Conservation (phyloP, 768 basidiomycete species). For the Thelephora ganbajun region DNA sequence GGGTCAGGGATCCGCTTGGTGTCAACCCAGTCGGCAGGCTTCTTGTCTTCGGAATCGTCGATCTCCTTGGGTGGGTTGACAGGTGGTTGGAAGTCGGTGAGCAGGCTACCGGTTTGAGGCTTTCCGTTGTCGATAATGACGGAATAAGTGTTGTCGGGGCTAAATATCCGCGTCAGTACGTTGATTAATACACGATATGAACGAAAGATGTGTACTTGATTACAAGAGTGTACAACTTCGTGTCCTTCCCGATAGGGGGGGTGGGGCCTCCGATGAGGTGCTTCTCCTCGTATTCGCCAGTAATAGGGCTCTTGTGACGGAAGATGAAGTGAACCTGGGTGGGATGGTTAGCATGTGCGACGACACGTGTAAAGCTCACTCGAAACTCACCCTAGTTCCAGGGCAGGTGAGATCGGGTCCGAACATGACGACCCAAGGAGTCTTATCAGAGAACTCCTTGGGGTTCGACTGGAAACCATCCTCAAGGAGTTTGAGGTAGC, state of each 20-base stretch:
- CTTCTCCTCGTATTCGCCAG: slow-evolving; percentile 93
- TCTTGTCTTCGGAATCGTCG: slow-evolving; percentile 81
- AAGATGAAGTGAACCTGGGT: slow-evolving; percentile 94
- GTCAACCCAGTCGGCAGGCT: slow-evolving; percentile 92
- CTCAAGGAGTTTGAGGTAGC: slow-evolving; percentile 92
- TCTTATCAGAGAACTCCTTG: slow-evolving; percentile 88
- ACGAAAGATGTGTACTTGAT: slow-evolving; percentile 27
- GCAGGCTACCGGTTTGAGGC: slow-evolving; percentile 65
- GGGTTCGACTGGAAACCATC: slow-evolving; percentile 89
- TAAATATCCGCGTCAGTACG: slow-evolving; percentile 15
- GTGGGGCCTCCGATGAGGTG: slow-evolving; percentile 73
- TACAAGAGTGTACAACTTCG: slow-evolving; percentile 91
- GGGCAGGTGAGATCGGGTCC: slow-evolving; percentile 93
- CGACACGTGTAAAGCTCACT: neutral
- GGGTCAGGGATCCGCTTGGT: slow-evolving; percentile 45
- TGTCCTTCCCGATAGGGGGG: slow-evolving; percentile 74
- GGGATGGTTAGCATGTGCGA: neutral
- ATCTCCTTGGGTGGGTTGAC: slow-evolving; percentile 93
- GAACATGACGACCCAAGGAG: slow-evolving; percentile 95
- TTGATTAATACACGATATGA: slow-evolving; percentile 1
- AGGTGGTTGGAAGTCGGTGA: slow-evolving; percentile 86
- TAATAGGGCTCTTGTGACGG: slow-evolving; percentile 90
- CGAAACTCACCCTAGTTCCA: slow-evolving; percentile 61
- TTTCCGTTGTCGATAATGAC: slow-evolving; percentile 82
- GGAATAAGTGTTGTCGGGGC: slow-evolving; percentile 90